Base-by-base conservation (phyloP, 139 green algal genomes). In the Chlamydomonas sp. region DNA sequence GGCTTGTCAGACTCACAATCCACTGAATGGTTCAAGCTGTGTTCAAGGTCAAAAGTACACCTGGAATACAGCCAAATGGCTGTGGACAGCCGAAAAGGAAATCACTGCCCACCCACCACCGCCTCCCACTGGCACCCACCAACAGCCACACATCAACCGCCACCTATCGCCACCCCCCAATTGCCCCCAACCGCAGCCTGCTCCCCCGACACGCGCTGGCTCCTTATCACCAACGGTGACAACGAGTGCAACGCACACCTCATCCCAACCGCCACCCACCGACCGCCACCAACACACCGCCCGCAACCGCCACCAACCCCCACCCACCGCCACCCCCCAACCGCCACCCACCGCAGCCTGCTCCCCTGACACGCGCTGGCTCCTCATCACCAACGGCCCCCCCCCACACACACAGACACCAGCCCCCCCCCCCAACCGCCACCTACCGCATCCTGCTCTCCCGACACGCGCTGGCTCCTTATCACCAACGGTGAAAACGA, bases 221-320 rank as follows among this genome's bases (percentile, higher is more conserved):
- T 95, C 30, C 47, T 91, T 5, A 77, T 90, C 0, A 95, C 89
- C 10, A 95, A 95, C 63, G 89, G 89, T 1, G 89, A 95, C 73
- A 95, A 95, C 65, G 69, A 85, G n/a, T 95, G 95, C 62, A 82
- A 88, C 35, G 67, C 50, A 0, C 26, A 8, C 10, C 87, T 90
- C 57, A 75, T 88, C 33, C 65, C 73, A 13, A 13, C 20, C 20
- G 43, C 13, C 43, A 54, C 43, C 43, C 20, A 26, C 43, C 13
- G 16, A 13, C 20, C 20, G 16, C 43, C 20, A 20, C 43, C 20
- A 13, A 26, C 43, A 13, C 13, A 20, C 16, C 43, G 20, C 43
- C 43, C 13, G 16, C 43, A 13, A 26, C 20, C 13, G 16, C 43
- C 43, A 26, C 43, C 13, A 13, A 13, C 43, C 20, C 20, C 13